phyloP scores from a whole-genome alignment of 148 eudicot genomes.

The Rhododendron simsii region DNA sequence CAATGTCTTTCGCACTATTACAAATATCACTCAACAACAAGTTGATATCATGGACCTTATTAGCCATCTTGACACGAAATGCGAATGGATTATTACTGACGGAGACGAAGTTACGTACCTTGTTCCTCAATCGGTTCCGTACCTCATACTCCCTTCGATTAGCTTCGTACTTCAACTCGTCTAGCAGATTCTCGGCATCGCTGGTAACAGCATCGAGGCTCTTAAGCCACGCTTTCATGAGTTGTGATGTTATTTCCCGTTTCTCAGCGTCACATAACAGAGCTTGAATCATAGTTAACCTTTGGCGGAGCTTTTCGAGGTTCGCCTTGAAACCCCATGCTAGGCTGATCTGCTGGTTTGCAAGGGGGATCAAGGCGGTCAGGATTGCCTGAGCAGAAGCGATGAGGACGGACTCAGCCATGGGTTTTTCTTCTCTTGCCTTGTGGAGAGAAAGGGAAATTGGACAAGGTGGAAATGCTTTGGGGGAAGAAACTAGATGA shows the following conservation, averaged over 20 bases:
- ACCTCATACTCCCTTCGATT: neutral
- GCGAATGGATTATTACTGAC: too few species aligned
- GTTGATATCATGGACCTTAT: neutral
- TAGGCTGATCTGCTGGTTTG: neutral
- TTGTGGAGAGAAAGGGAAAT: too few species aligned
- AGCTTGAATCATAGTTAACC: neutral
- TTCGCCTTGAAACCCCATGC: too few species aligned
- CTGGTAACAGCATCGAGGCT: neutral
- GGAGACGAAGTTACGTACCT: neutral
- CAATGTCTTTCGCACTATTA: neutral
- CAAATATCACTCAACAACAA: neutral
- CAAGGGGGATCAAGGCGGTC: neutral
- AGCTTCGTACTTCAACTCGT: neutral
- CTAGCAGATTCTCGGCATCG: constrained; percentile 4
- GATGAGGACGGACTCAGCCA: neutral
- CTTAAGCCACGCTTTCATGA: neutral
- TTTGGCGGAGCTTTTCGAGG: neutral
- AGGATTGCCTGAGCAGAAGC: neutral
- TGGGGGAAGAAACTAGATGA: too few species aligned
- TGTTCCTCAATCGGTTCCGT: too few species aligned
- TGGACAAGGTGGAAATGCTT: too few species aligned
- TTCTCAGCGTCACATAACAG: neutral
- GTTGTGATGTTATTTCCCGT: neutral
- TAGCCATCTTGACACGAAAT: too few species aligned
- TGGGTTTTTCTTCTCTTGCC: neutral